These are phyloP conservation scores for Agarophyton chilense DNA, from an alignment of 23 red algal species.

Conservation along the genomic window DNA sequence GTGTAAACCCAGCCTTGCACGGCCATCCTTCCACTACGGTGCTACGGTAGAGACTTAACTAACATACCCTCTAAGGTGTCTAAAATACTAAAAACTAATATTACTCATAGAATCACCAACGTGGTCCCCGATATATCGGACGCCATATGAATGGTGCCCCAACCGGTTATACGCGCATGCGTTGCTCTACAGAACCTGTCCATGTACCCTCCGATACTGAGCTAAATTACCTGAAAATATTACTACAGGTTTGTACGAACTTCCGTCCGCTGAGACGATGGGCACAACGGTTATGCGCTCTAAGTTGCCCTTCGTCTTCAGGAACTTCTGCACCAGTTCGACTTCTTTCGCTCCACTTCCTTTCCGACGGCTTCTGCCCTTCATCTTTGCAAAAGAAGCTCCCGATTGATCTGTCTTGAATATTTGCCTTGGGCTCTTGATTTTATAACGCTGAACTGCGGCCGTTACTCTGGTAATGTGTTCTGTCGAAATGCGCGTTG, in stretches of 20 bases:
- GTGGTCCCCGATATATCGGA: too few species aligned
- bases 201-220: slow-evolving; percentile 8
- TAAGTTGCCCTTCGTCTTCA: neutral
- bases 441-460: slow-evolving; percentile 20
- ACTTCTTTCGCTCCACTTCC: neutral
- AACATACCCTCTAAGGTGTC: too few species aligned
- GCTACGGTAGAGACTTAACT: too few species aligned
- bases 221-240: slow-evolving; percentile 34
- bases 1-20: too few species aligned
- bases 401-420: slow-evolving; percentile 18
- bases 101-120: too few species aligned
- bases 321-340: neutral
- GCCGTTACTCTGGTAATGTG: slow-evolving; percentile 17
- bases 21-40: too few species aligned
- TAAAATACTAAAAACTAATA: too few species aligned
- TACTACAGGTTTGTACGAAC: slow-evolving; percentile 16
- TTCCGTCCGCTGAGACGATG: slow-evolving; percentile 14
- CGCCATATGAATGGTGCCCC: too few species aligned
- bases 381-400: too few species aligned
- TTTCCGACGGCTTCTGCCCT: slow-evolving; percentile 3
- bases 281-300: slow-evolving; percentile 12
- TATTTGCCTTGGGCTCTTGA: neutral
- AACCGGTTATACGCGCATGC: too few species aligned
- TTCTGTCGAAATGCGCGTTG: neutral
- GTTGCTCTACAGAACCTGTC: too few species aligned